Evolutionary conservation across 2,329 filamentous ascomycete genomes (phyloP).

Genomic region (Domatiomyces catenatus): DNA sequence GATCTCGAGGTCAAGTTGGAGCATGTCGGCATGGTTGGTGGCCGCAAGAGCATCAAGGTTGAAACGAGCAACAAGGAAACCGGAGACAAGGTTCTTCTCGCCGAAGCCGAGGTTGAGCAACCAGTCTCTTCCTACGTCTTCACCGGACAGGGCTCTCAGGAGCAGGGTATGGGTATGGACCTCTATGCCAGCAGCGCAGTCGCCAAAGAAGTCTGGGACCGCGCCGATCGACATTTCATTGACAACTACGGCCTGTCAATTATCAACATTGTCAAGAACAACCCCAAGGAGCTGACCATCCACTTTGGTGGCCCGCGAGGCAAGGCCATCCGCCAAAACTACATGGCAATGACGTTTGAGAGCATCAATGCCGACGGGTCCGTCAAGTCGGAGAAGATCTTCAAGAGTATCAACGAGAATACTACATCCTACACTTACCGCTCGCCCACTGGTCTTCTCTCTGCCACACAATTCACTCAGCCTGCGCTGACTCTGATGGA

Average conservation of each 20-base stretch:
- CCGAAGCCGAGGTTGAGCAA: constrained; percentile 94
- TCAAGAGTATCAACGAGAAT: constrained; percentile 89
- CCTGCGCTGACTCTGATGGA: constrained; percentile 97
- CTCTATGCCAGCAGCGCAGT: constrained; percentile 86
- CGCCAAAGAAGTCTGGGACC: constrained; percentile 94
- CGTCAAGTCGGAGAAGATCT: constrained; percentile 98
- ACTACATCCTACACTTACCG: constrained; percentile 95
- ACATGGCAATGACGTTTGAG: constrained; percentile 99
- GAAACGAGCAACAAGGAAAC: constrained; percentile 91
- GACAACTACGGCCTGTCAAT: constrained; percentile 98
- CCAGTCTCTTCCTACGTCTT: constrained; percentile 95
- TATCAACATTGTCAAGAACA: constrained; percentile 98
- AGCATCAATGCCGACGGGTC: constrained; percentile 82
- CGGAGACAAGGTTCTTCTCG: constrained; percentile 88
- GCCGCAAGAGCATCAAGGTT: constrained; percentile 98
- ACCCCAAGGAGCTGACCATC: constrained; percentile 95
- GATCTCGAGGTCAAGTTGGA: constrained; percentile 88
- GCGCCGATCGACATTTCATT: constrained; percentile 92
- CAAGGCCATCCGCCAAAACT: constrained; percentile 95
- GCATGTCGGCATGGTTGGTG: constrained; percentile 93
- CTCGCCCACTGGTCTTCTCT: constrained; percentile 84
- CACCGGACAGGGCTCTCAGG: constrained; percentile 94
- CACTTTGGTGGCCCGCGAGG: constrained; percentile 94
- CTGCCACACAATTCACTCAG: constrained; percentile 96
- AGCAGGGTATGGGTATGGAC: constrained; percentile 99